Evolutionary conservation across 1,284 basidiomycete genomes (phyloP), one percentile per base, ranked within the genome.

Genomic region (Cutaneotrichosporon sp.): DNA sequence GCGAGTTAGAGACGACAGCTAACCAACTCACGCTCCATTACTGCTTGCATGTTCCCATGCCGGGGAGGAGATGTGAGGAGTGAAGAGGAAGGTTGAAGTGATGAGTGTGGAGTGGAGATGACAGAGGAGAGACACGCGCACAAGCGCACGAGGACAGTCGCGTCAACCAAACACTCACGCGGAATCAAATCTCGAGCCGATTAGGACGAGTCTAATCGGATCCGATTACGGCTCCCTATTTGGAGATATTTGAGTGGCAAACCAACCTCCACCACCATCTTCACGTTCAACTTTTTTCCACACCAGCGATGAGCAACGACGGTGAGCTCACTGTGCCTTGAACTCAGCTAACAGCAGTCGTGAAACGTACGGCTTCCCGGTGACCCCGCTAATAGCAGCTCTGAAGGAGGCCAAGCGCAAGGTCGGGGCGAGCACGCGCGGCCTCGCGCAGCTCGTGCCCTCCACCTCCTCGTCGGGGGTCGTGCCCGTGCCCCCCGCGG

Each of bases 401-500:
- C 29, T 56, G 3, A 16, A 4, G 11, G 25, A 56, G 22, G 25
- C 43, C 8, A 27, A 36, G 14, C 22, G 46, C 33, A 47, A 46
- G 24, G 25, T 57, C 31, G 46, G 29, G 29, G 31, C 45, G 5
- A 43, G 34, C 18, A 14, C 51, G 24, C 56, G 56, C 27, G 56
- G 47, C 18, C 56, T 58, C 7, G 46, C 49, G 29, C 13, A 38
- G 51, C 34, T 53, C 34, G 51, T 50, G 34, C 45, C 55, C 24
- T 16, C 10, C 20, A 11, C 22, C 14, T 34, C 24, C 16, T 36
- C 18, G 22, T 24, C 29, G 18, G 45, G 22, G 33, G 18, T 24
- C 3, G 49, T 66, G 4, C 60, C 68, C n/a, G n/a, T 66, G 2
- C 45, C 70, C 11, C 64, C 66, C 4, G 51, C 62, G n/a, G 70